Evolutionary conservation across 164 flowering plant genomes (phyloP).

Genomic region (Annona squamosa): DNA sequence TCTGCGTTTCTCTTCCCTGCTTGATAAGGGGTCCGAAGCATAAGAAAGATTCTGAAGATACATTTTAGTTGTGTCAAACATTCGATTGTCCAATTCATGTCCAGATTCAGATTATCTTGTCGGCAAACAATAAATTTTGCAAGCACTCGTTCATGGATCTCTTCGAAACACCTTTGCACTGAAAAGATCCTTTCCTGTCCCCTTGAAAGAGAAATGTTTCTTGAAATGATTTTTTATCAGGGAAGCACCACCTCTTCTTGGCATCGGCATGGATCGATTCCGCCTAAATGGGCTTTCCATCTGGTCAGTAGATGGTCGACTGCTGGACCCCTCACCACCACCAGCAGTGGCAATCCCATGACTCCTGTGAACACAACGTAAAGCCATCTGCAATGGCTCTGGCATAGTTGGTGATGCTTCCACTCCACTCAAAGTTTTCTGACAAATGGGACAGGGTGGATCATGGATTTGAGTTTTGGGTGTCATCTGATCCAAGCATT

Average conservation of each 20-base stretch:
- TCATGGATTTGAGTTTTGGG: conserved; percentile 37
- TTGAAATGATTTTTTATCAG: conserved; percentile 28
- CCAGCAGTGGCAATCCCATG: conserved; percentile 19
- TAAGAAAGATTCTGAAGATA: too few species aligned
- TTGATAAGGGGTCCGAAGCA: too few species aligned
- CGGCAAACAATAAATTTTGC: too few species aligned
- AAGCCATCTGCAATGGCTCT: conserved; percentile 33
- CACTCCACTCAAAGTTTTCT: conserved; percentile 15
- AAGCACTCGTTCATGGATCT: neutral
- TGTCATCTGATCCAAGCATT: conserved; percentile 43
- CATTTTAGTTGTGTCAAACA: too few species aligned
- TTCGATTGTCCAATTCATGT: too few species aligned
- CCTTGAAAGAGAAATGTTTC: conserved; percentile 30
- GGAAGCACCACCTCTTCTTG: conserved; percentile 14
- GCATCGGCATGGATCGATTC: conserved; percentile 12
- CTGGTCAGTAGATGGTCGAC: conserved; percentile 12
- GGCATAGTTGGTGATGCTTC: conserved; percentile 24
- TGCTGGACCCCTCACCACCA: conserved; percentile 5
- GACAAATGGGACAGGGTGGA: conserved; percentile 48
- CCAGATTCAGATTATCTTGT: too few species aligned
- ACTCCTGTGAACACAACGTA: conserved; percentile 25
- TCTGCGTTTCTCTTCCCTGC: too few species aligned
- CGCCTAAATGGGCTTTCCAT: conserved; percentile 16
- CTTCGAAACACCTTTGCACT: conserved; percentile 21
- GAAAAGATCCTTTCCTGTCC: conserved; percentile 21